Conservation (phyloP, 148 eudicot species). For the Cornus controversa region DNA sequence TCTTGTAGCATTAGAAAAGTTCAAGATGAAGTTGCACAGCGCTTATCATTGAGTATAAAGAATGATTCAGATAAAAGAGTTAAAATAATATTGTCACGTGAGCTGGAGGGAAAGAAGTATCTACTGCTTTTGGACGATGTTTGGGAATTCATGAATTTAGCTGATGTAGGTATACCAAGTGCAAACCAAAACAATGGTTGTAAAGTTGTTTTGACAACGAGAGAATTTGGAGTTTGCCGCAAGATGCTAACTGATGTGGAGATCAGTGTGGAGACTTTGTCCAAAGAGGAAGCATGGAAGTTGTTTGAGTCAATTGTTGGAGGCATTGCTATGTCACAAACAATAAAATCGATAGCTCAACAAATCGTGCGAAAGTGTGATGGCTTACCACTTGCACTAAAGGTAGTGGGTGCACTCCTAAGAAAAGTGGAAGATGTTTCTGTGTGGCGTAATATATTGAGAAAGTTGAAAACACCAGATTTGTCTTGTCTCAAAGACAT, state of each 20-base stretch:
- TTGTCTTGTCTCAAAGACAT: background rate
- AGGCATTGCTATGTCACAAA: background rate
- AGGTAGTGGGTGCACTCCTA: background rate
- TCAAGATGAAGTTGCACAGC: too few species aligned
- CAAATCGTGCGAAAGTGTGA: background rate
- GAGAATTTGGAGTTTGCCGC: background rate
- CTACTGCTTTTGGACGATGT: too few species aligned
- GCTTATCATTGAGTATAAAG: too few species aligned
- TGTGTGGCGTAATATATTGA: background rate
- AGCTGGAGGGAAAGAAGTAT: too few species aligned
- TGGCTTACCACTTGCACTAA: slow-evolving; percentile 8
- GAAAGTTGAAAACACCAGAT: background rate
- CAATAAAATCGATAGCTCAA: background rate
- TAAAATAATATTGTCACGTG: too few species aligned
- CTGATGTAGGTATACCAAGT: background rate
- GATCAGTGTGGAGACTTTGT: background rate
- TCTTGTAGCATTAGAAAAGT: too few species aligned
- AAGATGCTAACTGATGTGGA: background rate
- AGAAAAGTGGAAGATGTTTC: background rate
- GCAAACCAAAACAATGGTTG: background rate
- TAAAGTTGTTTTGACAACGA: slow-evolving; percentile 1
- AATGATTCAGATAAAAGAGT: too few species aligned
- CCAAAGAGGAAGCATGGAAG: background rate
- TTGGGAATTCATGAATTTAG: too few species aligned
- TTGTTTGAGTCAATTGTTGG: background rate